Evolutionary conservation across 1,284 basidiomycete species (phyloP), one percentile per base, ranked within the genome.

Genomic region (Boletus sp.): DNA sequence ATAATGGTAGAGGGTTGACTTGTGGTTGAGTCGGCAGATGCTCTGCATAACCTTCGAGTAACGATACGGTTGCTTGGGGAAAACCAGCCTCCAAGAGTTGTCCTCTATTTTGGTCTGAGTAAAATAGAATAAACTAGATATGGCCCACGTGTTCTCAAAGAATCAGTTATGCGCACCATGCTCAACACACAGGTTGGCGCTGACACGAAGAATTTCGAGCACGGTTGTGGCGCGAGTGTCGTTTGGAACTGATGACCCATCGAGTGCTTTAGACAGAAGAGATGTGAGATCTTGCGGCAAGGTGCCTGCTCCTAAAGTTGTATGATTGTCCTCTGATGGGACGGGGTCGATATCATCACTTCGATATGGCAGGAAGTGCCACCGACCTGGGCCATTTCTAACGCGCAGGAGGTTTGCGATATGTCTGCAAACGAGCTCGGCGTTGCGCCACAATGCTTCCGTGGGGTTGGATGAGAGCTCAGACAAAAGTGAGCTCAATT

Each of bases 121-220:
- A 35, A 22, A n/a, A n/a, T n/a, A n/a, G n/a, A 42, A 26, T 37
- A 37, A 25, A 26, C 23, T 42, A 43, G 38, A 23, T 51, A 36
- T 46, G 48, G 19, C 9, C 41, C 32, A 22, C 29, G 26, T 29
- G 16, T 38, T 20, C 17, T 38, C 26, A 19, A 45, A 32, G 25
- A 27, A 36, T 37, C 22, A 23, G 8, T 14, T 34, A 41, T 40
- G 34, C 76, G 58, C 57, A 81, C 89, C 81, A 57, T 91, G 85
- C 59, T 91, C 86, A 69, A 88, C 82, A 64, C 85, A 89, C 9
- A 91, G 66, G 66, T 91, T 91, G 14, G 88, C 88, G 17, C 79
- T 80, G 16, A 89, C 80, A 47, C 88, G 76, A 44, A 91, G 73
- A 23, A 89, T 68, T 62, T 91, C 85, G 50, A 78, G 77, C 12